These are phyloP conservation scores for Solanum sejunctum DNA, from an alignment of 257 asterid genomes.

Conservation along the genomic window DNA sequence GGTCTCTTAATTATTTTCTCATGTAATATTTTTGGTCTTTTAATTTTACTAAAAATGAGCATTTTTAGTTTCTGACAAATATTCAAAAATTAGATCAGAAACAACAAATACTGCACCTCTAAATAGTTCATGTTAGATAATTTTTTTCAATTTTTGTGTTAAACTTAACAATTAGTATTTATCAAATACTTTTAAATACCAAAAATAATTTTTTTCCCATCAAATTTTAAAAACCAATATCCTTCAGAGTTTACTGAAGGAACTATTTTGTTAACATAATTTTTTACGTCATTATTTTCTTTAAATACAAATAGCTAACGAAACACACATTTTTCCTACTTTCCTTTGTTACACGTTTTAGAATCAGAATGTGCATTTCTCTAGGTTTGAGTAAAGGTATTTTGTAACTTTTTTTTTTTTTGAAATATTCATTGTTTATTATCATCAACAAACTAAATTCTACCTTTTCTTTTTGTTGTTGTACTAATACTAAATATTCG, in stretches of 20 bases:
- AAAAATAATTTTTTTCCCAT: background rate
- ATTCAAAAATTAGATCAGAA: background rate
- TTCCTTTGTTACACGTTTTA: background rate
- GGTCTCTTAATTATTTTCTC: background rate
- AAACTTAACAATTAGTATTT: background rate
- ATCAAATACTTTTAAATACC: background rate
- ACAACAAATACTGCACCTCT: background rate
- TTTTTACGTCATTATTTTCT: background rate
- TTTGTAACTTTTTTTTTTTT: background rate
- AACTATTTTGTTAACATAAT: background rate
- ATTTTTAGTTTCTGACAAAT: background rate
- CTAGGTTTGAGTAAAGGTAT: background rate
- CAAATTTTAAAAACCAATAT: too few relatives aligned
- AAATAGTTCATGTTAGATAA: background rate
- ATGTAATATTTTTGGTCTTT: background rate
- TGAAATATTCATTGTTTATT: background rate
- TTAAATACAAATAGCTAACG: background rate
- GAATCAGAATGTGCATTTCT: background rate
- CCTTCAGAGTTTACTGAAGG: background rate
- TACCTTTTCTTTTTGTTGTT: background rate
- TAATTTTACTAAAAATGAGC: background rate
- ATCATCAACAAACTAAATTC: background rate
- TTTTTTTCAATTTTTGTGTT: background rate
- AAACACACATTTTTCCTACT: background rate
- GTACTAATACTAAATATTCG: background rate